Evolutionary conservation across 305 asterid genomes (phyloP), one percentile per base, ranked within the genome.

Genomic region (Fraxinus albicans): DNA sequence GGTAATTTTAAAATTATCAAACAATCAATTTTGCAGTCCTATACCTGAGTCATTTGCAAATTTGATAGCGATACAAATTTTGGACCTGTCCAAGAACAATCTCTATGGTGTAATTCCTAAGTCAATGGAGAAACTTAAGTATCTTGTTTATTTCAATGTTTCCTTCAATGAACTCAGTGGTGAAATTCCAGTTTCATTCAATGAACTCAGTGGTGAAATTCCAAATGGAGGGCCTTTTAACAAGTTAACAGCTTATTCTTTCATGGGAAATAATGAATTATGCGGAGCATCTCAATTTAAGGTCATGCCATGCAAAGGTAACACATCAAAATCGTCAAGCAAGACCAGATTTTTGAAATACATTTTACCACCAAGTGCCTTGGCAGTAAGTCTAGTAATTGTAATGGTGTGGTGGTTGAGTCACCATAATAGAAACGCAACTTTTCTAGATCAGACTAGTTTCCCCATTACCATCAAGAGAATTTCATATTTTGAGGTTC

Each of bases 241-340:
- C 2, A 80, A 84, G 77, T 77, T 84, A 36, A 77, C 77, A 3
- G 21, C 80, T 4, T 42, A 36, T 9, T 3, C 13, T 73, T 85
- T 85, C 81, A 25, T 2, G 29, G 85, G 83, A 3, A 85, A 85
- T 29, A 34, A 13, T 55, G 81, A 23, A n/a, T 79, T 79, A 10
- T 84, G 87, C 34, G 87, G 87, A 23, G 82, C 72, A 6, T n/a
- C 87, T 69, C 84, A 73, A 15, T 81, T 78, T 34, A n/a, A 50
- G 5, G 83, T 85, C 73, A 38, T 31, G 74, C 83, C 35, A 33
- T 65, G 86, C 50, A 29, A 76, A 60, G 65, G 2, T 23, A 79
- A 5, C 7, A 12, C 25, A 3, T 13, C 40, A 15, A 74, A 65
- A 2, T 19, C 81, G 4, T 79, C 77, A 40, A 74, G 60, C 2